Percentiles rank a stretch among this genome's conserved stretches.
phyloP scores from a whole-genome alignment of 768 basidiomycete species.

The Tulasnella sp. region DNA sequence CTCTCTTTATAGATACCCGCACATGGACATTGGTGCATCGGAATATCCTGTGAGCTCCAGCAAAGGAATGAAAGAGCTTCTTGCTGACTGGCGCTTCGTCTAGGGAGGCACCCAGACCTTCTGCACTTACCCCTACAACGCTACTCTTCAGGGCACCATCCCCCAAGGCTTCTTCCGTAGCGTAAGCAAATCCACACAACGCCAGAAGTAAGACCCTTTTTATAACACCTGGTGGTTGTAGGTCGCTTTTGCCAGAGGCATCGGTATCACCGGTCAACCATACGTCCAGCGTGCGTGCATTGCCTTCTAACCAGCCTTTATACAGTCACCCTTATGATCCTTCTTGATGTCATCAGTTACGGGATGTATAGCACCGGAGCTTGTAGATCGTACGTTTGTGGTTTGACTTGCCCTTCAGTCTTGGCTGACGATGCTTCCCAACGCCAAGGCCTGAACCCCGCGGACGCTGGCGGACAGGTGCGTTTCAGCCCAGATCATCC shows the following conservation, averaged over 20 bases:
- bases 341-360: constrained; percentile 16
- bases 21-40: constrained; percentile 20
- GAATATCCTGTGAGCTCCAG: too few relatives aligned
- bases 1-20: neutral
- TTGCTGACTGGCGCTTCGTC: too few relatives aligned
- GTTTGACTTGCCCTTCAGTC: neutral
- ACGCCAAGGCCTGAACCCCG: constrained; percentile 24
- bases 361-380: constrained; percentile 19
- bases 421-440: neutral
- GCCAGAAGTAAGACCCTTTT: too few relatives aligned
- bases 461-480: constrained; percentile 28
- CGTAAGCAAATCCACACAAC: neutral
- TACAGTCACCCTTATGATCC: neutral
- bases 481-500: neutral
- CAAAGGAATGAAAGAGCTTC: too few relatives aligned
- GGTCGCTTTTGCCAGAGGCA: neutral
- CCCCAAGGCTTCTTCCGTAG: constrained; percentile 12
- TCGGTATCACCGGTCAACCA: constrained; percentile 14
- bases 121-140: constrained; percentile 20
- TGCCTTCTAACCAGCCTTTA: neutral
- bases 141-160: constrained; percentile 19
- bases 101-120: constrained; percentile 18
- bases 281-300: constrained; percentile 6
- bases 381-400: constrained; percentile 11
- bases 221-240: too few relatives aligned